Evolutionary conservation across 495 filamentous ascomycete species (phyloP), one percentile per base, ranked within the genome.

Genomic region (Trichocladium antarcticum): DNA sequence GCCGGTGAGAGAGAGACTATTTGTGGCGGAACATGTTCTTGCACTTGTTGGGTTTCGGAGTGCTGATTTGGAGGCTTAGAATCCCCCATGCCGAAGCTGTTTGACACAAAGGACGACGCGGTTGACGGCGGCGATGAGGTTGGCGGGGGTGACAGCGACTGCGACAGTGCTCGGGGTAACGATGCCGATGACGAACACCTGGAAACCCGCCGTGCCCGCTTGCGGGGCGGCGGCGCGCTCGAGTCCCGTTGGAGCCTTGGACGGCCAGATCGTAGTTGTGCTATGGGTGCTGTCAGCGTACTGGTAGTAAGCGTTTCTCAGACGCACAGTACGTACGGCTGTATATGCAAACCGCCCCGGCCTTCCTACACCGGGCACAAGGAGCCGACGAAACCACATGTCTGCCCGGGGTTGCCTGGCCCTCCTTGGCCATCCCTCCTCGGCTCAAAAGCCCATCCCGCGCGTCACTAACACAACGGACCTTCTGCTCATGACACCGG

Each of bases 401-500:
- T 5, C 50, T 36, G 11, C 24, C 24, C 1, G n/a, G 41, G 27
- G 15, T 40, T 16, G 49, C 36, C 10, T 51, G 37, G 35, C 41
- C 45, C 27, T 42, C 42, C 15, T 56, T 53, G 0, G 34, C 46
- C 12, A 51, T 40, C 8, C 45, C 49, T n/a, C 53, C 49, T 0
- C 47, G 49, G 1, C 4, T 29, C 38, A 47, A 39, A 17, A 42
- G 24, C 4, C 37, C 45, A 12, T 59, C 36, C 1, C 34, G 32
- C 0, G 45, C 49, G 35, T 56, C 47, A 20, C 52, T 56, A 24
- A 56, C 41, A 32, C 56, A 59, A 22, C 56, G 56, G 17, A 59
- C 56, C 43, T 59, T 59, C 36, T 56, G 56, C 35, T 56, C 53
- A 17, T 59, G 56, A 24, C 56, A 59, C 3, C 56, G 56, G 32